A percentile compares a stretch with the other conserved stretches of the same genome.
Evolutionary conservation across 306 rosid genomes (phyloP).

Genomic region (Nissolia schottii): DNA sequence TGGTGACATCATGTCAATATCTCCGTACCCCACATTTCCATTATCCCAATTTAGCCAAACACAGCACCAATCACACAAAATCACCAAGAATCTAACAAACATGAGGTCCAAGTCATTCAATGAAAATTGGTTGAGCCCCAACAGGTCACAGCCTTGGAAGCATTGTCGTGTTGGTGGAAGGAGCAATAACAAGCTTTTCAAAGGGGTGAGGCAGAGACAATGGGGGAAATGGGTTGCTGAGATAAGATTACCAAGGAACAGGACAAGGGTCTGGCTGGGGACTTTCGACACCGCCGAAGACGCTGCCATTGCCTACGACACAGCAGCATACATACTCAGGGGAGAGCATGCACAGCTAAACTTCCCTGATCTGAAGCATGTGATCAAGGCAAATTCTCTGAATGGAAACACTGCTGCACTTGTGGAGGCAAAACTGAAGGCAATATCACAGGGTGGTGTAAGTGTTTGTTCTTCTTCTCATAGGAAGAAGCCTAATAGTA

Average conservation of each 20-base stretch:
- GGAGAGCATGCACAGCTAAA: constrained; percentile 85
- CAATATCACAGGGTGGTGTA: constrained; percentile 41
- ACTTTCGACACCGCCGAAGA: constrained; percentile 88
- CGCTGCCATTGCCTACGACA: constrained; percentile 91
- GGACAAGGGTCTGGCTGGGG: constrained; percentile 91
- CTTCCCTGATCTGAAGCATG: constrained; percentile 72
- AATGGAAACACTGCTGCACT: constrained; percentile 74
- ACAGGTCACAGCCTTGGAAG: constrained; percentile 72
- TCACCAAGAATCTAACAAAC: constrained; percentile 23
- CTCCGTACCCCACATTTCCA: constrained; percentile 29
- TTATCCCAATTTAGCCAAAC: constrained; percentile 29
- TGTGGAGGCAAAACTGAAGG: constrained; percentile 73
- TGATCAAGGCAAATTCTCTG: constrained; percentile 55
- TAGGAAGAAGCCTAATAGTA: neutral
- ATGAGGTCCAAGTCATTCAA: constrained; percentile 35
- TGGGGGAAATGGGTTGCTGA: constrained; percentile 99
- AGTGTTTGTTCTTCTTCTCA: constrained; percentile 17
- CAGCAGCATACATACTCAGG: constrained; percentile 82
- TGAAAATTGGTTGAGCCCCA: constrained; percentile 58
- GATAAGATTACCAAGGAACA: constrained; percentile 81
- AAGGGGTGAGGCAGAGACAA: constrained; percentile 95
- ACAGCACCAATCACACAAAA: constrained; percentile 41
- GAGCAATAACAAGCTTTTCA: constrained; percentile 60
- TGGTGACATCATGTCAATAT: constrained; percentile 22
- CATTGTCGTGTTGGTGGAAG: constrained; percentile 42